These are phyloP conservation scores for Syzygium grande DNA, from an alignment of 345 rosid species.

Conservation along the genomic window DNA sequence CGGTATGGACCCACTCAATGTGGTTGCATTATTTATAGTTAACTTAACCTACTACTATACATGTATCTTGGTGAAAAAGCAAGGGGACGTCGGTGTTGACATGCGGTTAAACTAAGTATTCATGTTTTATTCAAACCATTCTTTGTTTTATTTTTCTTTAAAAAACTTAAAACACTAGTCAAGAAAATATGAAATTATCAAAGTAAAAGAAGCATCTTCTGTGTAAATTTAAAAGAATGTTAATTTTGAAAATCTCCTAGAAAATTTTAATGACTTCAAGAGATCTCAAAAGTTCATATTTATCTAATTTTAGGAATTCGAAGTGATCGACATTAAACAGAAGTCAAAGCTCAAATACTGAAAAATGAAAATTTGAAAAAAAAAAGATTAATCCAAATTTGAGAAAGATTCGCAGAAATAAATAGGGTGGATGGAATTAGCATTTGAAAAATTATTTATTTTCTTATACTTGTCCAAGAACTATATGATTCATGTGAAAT, in stretches of 20 bases:
- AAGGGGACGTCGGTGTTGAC: neutral
- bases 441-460: neutral
- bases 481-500: neutral
- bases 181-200: neutral
- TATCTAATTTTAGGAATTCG: neutral
- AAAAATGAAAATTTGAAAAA: neutral
- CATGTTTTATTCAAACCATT: neutral
- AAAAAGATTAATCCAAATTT: neutral
- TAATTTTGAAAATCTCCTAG: neutral
- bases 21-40: neutral
- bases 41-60: neutral
- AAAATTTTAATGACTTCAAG: neutral
- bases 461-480: neutral
- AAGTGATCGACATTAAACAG: neutral
- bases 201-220: neutral
- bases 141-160: neutral
- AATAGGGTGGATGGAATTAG: neutral
- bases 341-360: neutral
- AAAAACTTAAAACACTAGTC: neutral
- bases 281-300: neutral
- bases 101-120: neutral
- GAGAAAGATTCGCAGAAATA: neutral
- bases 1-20: neutral
- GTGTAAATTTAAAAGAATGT: rapidly evolving
- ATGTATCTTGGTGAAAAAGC: neutral